Conservation (phyloP, 208 protist genomes). For the Leishmania tropica region DNA sequence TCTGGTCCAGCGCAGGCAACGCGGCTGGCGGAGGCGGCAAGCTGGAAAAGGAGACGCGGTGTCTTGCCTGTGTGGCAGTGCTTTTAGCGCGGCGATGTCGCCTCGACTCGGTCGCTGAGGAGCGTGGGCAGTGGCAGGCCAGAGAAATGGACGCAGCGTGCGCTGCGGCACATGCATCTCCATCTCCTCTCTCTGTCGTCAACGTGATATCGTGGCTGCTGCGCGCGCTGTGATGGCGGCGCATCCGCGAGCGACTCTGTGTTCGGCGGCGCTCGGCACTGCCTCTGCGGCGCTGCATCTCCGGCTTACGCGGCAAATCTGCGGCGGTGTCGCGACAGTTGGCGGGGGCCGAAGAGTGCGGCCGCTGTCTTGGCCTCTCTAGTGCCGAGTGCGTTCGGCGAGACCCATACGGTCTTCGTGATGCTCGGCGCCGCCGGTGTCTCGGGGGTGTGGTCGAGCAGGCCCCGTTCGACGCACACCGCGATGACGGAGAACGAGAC, state of each 20-base stretch:
- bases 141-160: not conserved
- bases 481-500: not conserved
- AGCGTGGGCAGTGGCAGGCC: not conserved
- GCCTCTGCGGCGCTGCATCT: not conserved
- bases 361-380: constrained; percentile 5
- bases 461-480: not conserved
- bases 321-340: not conserved
- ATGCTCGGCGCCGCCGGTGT: not conserved
- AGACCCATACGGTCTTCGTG: not conserved
- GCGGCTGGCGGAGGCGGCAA: not conserved
- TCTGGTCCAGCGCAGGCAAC: not conserved
- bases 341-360: too few relatives aligned
- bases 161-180: not conserved
- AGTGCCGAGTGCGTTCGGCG: constrained; percentile 1
- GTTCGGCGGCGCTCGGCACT: not conserved
- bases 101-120: not conserved
- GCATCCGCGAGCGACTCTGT: not conserved
- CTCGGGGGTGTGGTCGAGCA: not conserved
- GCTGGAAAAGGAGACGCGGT: not conserved
- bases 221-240: not conserved
- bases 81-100: not conserved
- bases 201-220: not conserved
- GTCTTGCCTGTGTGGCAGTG: too few relatives aligned
- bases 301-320: not conserved
- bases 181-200: not conserved